phyloP scores from a whole-genome alignment of 2,329 filamentous ascomycete genomes.

The Trichoderma pleuroti region DNA sequence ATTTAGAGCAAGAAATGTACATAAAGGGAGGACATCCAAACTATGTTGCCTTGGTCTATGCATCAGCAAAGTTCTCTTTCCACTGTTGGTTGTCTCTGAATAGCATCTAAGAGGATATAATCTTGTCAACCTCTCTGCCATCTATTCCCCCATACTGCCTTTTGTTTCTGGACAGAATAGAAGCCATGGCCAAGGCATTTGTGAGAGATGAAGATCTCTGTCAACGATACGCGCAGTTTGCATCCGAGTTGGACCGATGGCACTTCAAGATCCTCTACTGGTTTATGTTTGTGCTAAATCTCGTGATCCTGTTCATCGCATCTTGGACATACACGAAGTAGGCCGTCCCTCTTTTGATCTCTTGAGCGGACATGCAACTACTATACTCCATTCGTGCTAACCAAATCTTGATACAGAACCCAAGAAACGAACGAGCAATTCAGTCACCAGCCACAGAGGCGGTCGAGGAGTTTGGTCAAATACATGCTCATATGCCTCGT shows the following conservation, averaged over 20 bases:
- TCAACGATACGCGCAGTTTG: slow-evolving; percentile 42
- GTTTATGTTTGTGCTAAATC: slow-evolving; percentile 43
- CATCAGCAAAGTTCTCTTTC: background rate
- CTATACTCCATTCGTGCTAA: background rate
- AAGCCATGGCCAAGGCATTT: background rate
- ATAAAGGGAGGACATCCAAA: background rate
- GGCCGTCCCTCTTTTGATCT: background rate
- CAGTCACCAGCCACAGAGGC: slow-evolving; percentile 30
- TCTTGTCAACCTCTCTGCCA: background rate
- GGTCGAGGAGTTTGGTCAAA: slow-evolving; percentile 36
- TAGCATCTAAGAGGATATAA: background rate
- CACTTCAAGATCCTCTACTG: slow-evolving; percentile 48
- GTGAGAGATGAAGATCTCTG: slow-evolving; percentile 30
- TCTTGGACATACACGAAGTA: slow-evolving; percentile 42
- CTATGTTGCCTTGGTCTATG: background rate
- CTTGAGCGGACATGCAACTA: background rate
- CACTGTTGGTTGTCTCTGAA: background rate
- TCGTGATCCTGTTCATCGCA: slow-evolving; percentile 43
- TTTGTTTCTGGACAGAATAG: background rate
- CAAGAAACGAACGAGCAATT: slow-evolving; percentile 38
- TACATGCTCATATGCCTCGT: slow-evolving; percentile 43
- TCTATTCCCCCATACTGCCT: background rate
- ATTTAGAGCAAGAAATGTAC: background rate
- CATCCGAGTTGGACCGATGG: slow-evolving; percentile 38
- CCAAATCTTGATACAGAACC: slow-evolving; percentile 26